Evolutionary conservation across 2,329 filamentous ascomycete genomes (phyloP).

Genomic region (Diaporthe velutina): DNA sequence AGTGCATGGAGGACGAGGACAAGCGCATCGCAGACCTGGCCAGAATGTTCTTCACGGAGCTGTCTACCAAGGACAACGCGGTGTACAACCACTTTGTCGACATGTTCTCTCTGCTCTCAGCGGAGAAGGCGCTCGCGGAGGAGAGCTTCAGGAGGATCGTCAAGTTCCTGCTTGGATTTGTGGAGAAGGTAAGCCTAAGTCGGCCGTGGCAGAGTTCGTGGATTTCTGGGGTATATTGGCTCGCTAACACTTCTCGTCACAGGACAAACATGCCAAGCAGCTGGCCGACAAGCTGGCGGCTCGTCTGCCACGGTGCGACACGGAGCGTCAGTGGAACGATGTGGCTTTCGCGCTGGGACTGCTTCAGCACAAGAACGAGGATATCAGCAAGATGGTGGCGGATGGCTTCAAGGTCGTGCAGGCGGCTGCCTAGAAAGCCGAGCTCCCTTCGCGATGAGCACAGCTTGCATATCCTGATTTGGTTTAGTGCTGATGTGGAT

Average conservation of each 20-base stretch:
- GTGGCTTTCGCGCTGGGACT: conserved; percentile 92
- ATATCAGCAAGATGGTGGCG: conserved; percentile 81
- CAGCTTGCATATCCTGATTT: not conserved
- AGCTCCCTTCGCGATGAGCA: conserved; percentile 1
- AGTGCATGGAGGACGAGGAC: conserved; percentile 97
- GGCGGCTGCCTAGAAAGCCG: conserved; percentile 62
- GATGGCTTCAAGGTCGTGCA: conserved; percentile 83
- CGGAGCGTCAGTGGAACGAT: conserved; percentile 96
- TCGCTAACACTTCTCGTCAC: conserved; percentile 39
- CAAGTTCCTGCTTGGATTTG: conserved; percentile 93
- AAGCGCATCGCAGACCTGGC: conserved; percentile 93
- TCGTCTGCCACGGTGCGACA: conserved; percentile 86
- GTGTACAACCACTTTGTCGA: conserved; percentile 99
- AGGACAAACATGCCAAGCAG: conserved; percentile 98
- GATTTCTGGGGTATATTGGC: too few species aligned
- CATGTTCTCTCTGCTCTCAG: conserved; percentile 94
- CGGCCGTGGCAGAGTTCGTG: not conserved
- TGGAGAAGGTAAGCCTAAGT: conserved; percentile 85
- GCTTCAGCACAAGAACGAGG: conserved; percentile 93
- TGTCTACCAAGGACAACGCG: conserved; percentile 98
- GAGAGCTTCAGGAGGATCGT: conserved; percentile 89
- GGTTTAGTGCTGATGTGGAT: not conserved
- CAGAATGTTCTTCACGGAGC: conserved; percentile 98
- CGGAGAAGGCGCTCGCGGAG: conserved; percentile 84
- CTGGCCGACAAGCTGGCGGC: conserved; percentile 93